Conservation (phyloP, 208 protist genomes). For the Trypanosoma mega region DNA sequence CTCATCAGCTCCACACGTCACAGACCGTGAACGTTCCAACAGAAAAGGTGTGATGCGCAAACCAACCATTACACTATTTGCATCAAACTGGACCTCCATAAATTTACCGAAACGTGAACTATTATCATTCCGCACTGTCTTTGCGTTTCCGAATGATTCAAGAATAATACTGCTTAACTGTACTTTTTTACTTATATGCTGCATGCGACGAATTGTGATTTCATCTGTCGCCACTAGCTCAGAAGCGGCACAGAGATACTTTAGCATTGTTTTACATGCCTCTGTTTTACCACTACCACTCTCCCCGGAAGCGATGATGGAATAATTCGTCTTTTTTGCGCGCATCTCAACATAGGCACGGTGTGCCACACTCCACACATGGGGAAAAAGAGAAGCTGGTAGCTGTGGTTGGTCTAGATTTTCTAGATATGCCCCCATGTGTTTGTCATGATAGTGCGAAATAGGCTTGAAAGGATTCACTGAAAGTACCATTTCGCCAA, state of each 20-base stretch:
- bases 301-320: slow-evolving; percentile 39
- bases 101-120: slow-evolving; percentile 80
- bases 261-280: slow-evolving; percentile 46
- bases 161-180: slow-evolving; percentile 50
- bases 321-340: slow-evolving; percentile 21
- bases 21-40: slow-evolving; percentile 43
- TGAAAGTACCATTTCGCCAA: slow-evolving; percentile 35
- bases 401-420: slow-evolving; percentile 17
- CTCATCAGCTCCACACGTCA: slow-evolving; percentile 48
- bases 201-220: slow-evolving; percentile 5
- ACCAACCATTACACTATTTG: slow-evolving; percentile 32
- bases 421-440: slow-evolving; percentile 28
- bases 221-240: slow-evolving; percentile 17
- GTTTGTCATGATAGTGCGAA: slow-evolving; percentile 18
- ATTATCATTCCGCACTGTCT: slow-evolving; percentile 81
- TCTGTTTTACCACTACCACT: slow-evolving; percentile 67
- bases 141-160: slow-evolving; percentile 87
- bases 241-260: slow-evolving; percentile 46
- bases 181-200: slow-evolving; percentile 48
- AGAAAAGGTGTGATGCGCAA: slow-evolving; percentile 37
- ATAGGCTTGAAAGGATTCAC: slow-evolving; percentile 41
- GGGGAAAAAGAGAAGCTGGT: slow-evolving; percentile 19
- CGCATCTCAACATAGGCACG: slow-evolving; percentile 33
- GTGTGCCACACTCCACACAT: slow-evolving; percentile 39
- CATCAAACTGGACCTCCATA: slow-evolving; percentile 71